Conservation (phyloP, 768 basidiomycete species). For the Lepiota venenata region DNA sequence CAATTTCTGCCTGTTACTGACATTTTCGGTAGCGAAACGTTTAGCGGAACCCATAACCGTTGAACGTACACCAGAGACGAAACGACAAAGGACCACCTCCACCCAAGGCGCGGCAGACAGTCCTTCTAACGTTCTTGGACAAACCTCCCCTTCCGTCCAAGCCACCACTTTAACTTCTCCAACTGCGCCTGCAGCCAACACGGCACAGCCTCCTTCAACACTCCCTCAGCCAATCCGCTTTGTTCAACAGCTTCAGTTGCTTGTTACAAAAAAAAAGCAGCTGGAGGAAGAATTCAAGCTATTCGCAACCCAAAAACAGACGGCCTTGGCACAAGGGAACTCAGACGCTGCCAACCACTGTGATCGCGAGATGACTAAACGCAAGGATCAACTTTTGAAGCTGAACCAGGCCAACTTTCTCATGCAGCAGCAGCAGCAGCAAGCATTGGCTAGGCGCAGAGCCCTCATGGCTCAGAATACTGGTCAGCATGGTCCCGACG, state of each 20-base stretch:
- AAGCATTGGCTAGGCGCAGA: constrained; percentile 9
- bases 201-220: constrained; percentile 19
- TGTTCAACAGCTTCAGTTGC: background rate
- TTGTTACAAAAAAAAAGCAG: background rate
- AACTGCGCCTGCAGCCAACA: background rate
- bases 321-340: constrained; percentile 18
- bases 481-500: background rate
- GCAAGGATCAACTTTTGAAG: constrained; percentile 11
- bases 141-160: constrained; percentile 19
- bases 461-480: background rate
- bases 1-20: background rate
- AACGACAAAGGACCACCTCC: constrained; percentile 2
- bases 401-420: constrained; percentile 5
- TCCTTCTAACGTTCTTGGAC: constrained; percentile 9
- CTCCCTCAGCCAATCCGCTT: constrained; percentile 12
- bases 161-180: constrained; percentile 11
- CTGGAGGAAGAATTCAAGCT: constrained; percentile 5
- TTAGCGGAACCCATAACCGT: constrained; percentile 30
- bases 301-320: background rate
- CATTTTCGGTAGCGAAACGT: constrained; percentile 36
- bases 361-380: constrained; percentile 14
- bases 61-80: constrained; percentile 36
- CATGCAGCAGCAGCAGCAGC: constrained; percentile 13
- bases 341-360: constrained; percentile 6
- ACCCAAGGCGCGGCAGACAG: constrained; percentile 10